Evolutionary conservation across 1,139 yeast species (phyloP).

Genomic region (Tardiomyces digboiensis): DNA sequence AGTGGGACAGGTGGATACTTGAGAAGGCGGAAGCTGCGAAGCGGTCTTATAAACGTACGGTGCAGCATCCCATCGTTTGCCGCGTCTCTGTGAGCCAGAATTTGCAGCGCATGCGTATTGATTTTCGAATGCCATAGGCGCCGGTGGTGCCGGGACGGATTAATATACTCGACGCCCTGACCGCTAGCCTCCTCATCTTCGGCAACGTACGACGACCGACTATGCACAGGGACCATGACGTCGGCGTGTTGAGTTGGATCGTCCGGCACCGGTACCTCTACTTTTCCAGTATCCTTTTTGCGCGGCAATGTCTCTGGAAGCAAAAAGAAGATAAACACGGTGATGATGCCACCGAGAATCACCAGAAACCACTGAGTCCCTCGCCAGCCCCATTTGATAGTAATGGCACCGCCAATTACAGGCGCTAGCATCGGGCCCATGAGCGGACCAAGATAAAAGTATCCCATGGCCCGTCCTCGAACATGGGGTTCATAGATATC

Average conservation of each 20-base stretch:
- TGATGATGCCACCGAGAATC: slow-evolving; percentile 50
- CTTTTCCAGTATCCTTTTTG: background rate
- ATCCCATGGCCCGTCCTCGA: slow-evolving; percentile 75
- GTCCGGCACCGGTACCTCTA: background rate
- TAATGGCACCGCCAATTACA: slow-evolving; percentile 68
- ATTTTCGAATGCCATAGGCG: background rate
- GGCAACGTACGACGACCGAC: background rate
- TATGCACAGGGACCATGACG: background rate
- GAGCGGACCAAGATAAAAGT: slow-evolving; percentile 72
- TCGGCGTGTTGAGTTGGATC: background rate
- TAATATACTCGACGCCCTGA: background rate
- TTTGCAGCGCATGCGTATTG: too few species aligned
- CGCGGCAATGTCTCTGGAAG: slow-evolving; percentile 63
- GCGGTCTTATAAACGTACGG: slow-evolving; percentile 17
- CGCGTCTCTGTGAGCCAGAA: background rate
- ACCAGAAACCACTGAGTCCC: slow-evolving; percentile 84
- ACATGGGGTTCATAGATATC: slow-evolving; percentile 60
- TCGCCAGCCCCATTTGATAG: slow-evolving; percentile 75
- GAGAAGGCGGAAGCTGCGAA: slow-evolving; percentile 17
- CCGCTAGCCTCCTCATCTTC: background rate
- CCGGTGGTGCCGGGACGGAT: background rate
- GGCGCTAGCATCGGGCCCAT: slow-evolving; percentile 80
- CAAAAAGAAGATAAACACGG: slow-evolving; percentile 39
- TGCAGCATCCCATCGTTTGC: background rate
- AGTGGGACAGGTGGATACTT: slow-evolving; percentile 64